phyloP scores from a whole-genome alignment of 2,329 filamentous ascomycete species.

The Biscogniauxia mediterranea region DNA sequence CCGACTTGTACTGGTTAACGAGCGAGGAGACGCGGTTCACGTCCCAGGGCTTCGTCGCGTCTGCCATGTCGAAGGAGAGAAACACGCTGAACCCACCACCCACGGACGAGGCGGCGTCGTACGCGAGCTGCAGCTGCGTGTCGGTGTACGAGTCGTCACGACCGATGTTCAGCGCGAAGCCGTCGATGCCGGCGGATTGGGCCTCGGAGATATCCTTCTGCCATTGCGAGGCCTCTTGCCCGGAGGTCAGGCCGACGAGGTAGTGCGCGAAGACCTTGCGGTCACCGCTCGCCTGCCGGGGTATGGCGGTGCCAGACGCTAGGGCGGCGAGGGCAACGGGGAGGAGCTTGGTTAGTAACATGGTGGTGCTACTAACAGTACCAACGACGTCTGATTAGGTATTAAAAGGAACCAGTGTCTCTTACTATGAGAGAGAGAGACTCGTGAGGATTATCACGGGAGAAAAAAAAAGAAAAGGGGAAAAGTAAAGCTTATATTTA shows the following conservation, averaged over 20 bases:
- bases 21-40: conserved; percentile 27
- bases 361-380: not conserved
- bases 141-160: conserved; percentile 24
- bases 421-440: too few species aligned
- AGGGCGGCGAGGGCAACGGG: conserved; percentile 13
- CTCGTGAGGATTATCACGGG: too few species aligned
- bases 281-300: conserved; percentile 8
- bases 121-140: conserved; percentile 32
- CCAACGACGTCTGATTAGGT: too few species aligned
- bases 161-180: conserved; percentile 29
- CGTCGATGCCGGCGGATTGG: conserved; percentile 27
- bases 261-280: conserved; percentile 30
- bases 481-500: too few species aligned
- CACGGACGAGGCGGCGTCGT: conserved; percentile 26
- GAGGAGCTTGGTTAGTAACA: conserved; percentile 6
- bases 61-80: conserved; percentile 36
- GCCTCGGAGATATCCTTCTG: conserved; percentile 27
- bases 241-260: conserved; percentile 29
- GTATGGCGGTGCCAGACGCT: conserved; percentile 9
- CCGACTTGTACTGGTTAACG: conserved; percentile 38
- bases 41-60: conserved; percentile 25
- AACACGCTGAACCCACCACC: conserved; percentile 33
- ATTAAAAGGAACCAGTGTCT: too few species aligned
- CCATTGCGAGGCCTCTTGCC: conserved; percentile 28
- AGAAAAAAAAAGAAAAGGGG: too few species aligned